A percentile compares a stretch with the other conserved stretches of the same genome.
These are phyloP conservation scores for Gypsophila paniculata DNA, from an alignment of 179 eudicot genomes.

Conservation along the genomic window DNA sequence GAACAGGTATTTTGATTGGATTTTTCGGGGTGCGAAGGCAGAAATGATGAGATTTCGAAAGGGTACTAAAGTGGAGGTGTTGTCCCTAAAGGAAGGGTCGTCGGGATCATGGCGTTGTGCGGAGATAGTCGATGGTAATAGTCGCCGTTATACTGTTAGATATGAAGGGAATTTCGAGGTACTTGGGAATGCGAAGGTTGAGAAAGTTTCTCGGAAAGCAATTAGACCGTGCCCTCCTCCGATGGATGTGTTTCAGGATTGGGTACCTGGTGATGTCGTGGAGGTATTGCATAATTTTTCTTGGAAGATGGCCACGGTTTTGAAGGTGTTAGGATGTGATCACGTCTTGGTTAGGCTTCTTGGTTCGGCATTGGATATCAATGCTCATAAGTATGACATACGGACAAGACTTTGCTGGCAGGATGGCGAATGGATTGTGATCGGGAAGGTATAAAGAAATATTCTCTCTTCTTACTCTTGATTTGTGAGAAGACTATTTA, in stretches of 20 bases:
- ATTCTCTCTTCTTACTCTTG: slow-evolving; percentile 1
- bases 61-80: slow-evolving; percentile 75
- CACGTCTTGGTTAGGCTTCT: slow-evolving; percentile 45
- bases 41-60: slow-evolving; percentile 49
- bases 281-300: slow-evolving; percentile 48
- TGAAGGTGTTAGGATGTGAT: slow-evolving; percentile 33
- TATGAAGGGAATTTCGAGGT: slow-evolving; percentile 27
- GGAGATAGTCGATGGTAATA: slow-evolving; percentile 51
- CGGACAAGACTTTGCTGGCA: slow-evolving; percentile 56
- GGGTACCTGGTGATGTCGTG: slow-evolving; percentile 50
- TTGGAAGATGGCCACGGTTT: slow-evolving; percentile 53
- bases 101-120: slow-evolving; percentile 58
- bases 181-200: slow-evolving; percentile 27
- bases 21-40: slow-evolving; percentile 14
- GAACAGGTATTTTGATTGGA: slow-evolving; percentile 27
- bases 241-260: slow-evolving; percentile 30
- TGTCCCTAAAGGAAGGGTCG: slow-evolving; percentile 47
- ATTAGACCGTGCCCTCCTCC: slow-evolving; percentile 60
- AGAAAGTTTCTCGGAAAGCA: slow-evolving; percentile 51
- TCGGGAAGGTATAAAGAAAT: slow-evolving; percentile 47
- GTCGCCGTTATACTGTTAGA: slow-evolving; percentile 38
- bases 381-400: slow-evolving; percentile 31
- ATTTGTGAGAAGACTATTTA: not conserved
- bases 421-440: slow-evolving; percentile 49
- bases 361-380: slow-evolving; percentile 41